Base-by-base conservation (phyloP, 2,329 filamentous ascomycete genomes). In the Madurella fahalii region DNA sequence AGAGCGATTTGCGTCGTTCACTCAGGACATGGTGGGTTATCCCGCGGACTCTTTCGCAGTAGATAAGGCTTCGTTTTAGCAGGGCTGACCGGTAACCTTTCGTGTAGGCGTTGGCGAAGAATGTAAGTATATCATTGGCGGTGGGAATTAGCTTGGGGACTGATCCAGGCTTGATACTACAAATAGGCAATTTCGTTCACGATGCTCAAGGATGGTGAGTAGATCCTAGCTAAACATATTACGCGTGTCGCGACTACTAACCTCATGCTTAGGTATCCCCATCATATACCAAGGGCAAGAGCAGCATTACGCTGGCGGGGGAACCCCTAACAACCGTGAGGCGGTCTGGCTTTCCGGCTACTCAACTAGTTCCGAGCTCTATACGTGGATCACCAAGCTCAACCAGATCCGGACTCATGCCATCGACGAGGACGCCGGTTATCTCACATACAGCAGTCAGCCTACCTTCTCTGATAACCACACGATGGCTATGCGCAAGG, bases 241-340 rank as follows among this genome's bases (percentile, higher is more conserved):
- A 4, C 25, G 25, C 25, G 7, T 25, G 25, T 7, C 25, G 25
- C 25, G 7, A 25, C 25, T 25, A 25, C n/a, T n/a, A 7, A 25
- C 4, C 25, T 25, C 7, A 7, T 25, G 7, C 25, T 4, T 17
- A 63, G 60, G 81, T 18, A 79, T 83, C 41, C 80, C 81, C 0
- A 79, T 83, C 65, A 70, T 82, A 40, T 84, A 83, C 64, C 72
- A 81, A 55, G 81, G 81, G 9, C 79, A 83, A 63, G 81, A 83
- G 63, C 80, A 83, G 56, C 75, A 77, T 61, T 78, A 75, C 63
- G 62, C 69, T 15, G 77, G 77, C 18, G 61, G 53, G 3, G 63
- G 40, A 5, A 72, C 73, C 20, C 77, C 77, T 0, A 44, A 66
- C 47, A 79, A 79, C 63, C 75, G 77, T 15, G 77, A 80, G 60